These are phyloP conservation scores for Hevea brasiliensis DNA, from an alignment of 345 rosid genomes.

Conservation along the genomic window DNA sequence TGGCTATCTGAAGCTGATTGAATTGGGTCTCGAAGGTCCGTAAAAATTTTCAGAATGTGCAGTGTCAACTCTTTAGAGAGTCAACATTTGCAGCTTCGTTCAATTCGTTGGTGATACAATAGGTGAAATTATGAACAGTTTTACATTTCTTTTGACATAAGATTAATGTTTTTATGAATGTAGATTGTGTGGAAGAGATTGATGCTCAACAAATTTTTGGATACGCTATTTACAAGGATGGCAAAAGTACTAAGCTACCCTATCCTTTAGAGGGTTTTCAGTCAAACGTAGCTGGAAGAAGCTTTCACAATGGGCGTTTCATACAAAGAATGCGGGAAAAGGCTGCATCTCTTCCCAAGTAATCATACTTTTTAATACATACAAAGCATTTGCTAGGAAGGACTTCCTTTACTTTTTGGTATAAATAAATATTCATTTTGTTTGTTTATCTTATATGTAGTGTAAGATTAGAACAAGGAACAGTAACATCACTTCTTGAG, in stretches of 20 bases:
- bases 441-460: conserved; percentile 28
- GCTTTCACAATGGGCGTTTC: conserved; percentile 66
- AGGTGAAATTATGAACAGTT: too few relatives aligned
- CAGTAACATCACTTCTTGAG: conserved; percentile 64
- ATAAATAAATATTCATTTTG: too few relatives aligned
- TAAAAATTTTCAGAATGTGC: too few relatives aligned
- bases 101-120: too few relatives aligned
- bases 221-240: conserved; percentile 54
- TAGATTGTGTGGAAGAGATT: conserved; percentile 58
- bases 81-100: too few relatives aligned
- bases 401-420: too few relatives aligned
- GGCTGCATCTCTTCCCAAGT: conserved; percentile 52
- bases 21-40: conserved; percentile 41
- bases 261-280: conserved; percentile 49
- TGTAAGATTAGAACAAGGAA: conserved; percentile 72
- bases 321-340: conserved; percentile 55
- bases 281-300: conserved; percentile 49
- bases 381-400: too few relatives aligned
- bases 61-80: too few relatives aligned
- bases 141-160: too few relatives aligned
- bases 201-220: conserved; percentile 55
- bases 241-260: conserved; percentile 34
- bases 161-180: not conserved
- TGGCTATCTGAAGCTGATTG: conserved; percentile 39
- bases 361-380: not conserved